Conservation (phyloP, 345 rosid genomes). For the Ceriops tagal region DNA sequence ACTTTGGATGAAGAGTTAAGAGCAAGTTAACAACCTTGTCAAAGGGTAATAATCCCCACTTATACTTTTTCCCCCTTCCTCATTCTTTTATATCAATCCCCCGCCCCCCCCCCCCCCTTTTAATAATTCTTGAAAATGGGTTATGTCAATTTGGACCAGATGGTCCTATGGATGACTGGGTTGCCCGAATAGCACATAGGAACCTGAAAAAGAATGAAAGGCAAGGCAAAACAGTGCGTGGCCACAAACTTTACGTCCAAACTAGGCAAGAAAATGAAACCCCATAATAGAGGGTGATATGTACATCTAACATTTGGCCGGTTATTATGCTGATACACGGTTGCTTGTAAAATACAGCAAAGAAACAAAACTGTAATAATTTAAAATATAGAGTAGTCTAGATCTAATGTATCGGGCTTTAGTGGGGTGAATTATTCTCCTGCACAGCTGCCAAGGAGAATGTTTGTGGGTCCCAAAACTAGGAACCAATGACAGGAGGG, state of each 20-base stretch:
- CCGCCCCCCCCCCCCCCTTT: background rate
- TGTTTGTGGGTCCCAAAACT: slow-evolving; percentile 26
- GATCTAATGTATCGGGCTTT: no score
- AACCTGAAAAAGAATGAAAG: background rate
- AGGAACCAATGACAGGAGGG: background rate
- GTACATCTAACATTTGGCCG: slow-evolving; percentile 15
- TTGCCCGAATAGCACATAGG: slow-evolving; percentile 11
- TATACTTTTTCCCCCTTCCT: background rate
- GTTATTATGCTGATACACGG: slow-evolving; percentile 10
- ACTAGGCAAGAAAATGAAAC: slow-evolving; percentile 29
- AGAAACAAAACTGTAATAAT: slow-evolving; percentile 23
- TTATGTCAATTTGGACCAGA: background rate
- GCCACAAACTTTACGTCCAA: background rate
- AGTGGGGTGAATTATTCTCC: slow-evolving; percentile 7
- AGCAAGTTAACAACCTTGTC: no score
- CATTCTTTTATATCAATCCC: background rate
- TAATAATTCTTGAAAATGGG: slow-evolving; percentile 13
- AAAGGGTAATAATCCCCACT: background rate
- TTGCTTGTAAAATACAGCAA: slow-evolving; percentile 39
- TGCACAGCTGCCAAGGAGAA: slow-evolving; percentile 22
- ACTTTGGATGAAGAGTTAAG: no score
- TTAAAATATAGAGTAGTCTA: background rate
- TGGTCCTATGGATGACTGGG: background rate
- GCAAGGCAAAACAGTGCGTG: slow-evolving; percentile 7
- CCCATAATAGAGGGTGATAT: slow-evolving; percentile 16